Base-by-base conservation (phyloP, 2,329 filamentous ascomycete species). In the Colletotrichum musae region DNA sequence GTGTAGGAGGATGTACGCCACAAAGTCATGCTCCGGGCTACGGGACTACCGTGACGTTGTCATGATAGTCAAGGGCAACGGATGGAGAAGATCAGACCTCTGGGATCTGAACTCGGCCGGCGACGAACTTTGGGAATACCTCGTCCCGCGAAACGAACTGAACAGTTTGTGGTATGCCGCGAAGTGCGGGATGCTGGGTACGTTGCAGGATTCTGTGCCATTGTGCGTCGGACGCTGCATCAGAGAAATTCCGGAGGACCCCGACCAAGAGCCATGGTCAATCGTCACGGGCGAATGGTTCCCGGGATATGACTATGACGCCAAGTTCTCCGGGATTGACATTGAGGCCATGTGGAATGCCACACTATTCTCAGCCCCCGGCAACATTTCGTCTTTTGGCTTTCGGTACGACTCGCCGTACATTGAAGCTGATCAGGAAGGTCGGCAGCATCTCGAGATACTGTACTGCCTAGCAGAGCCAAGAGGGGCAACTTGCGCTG, bases 91-190 rank as follows among this genome's bases (percentile, higher is more conserved):
- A 16, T 21, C 36, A 2, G 48, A 70, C 4, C 39, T 65, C 5
- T 70, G 58, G 32, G 18, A 18, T 18, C 18, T 18, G 18, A 60
- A 63, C 18, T 28, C 58, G 13, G 16, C 16, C 4, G 57, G 16
- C 13, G 47, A 47, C 10, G 52, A 60, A 12, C 9, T 57, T 1
- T 58, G 57, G 58, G 58, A 66, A 28, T 13, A 36, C 18, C 10
- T 62, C 6, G 47, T 64, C 15, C 61, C 64, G 12, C 21, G 7
- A 6, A 39, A 53, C 16, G 21, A 64, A 28, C 10, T 60, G 21
- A 68, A 70, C 18, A 58, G 52, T 5, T 24, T 70, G 9, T 62
- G 66, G 65, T 63, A 41, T n/a, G 21, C 39, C 2, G 56, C 58
- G 7, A 18, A 47, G 15, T 59, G 63, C 24, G 24, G 39, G 5